Conservation (phyloP, 805 yeast genomes). For the Pichia cabralensis region DNA sequence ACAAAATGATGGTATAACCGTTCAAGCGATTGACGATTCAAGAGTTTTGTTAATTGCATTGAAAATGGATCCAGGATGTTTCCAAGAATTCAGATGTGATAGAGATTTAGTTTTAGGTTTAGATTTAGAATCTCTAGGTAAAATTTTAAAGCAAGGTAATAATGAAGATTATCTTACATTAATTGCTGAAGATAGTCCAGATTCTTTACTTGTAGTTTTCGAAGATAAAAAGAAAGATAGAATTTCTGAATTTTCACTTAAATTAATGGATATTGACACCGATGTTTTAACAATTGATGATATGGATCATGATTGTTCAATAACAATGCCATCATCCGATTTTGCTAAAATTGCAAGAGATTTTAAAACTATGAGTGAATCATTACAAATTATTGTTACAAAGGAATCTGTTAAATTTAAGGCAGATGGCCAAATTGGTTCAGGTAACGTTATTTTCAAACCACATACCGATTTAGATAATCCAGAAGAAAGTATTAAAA, state of each 20-base stretch:
- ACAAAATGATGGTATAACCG: constrained; percentile 78
- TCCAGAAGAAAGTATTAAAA: constrained; percentile 63
- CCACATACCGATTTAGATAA: constrained; percentile 75
- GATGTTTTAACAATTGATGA: constrained; percentile 92
- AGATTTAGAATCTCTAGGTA: constrained; percentile 78
- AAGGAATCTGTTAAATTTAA: constrained; percentile 87
- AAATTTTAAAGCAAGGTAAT: constrained; percentile 85
- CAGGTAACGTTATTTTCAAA: constrained; percentile 78
- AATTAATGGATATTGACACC: constrained; percentile 93
- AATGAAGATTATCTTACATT: constrained; percentile 81
- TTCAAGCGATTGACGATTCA: constrained; percentile 96
- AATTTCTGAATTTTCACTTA: constrained; percentile 82
- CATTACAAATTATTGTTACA: constrained; percentile 74
- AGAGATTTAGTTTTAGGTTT: constrained; percentile 85
- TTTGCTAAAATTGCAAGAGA: constrained; percentile 87
- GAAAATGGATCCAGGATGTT: constrained; percentile 79
- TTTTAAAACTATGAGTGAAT: constrained; percentile 76
- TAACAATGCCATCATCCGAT: constrained; percentile 81
- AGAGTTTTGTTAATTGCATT: constrained; percentile 87
- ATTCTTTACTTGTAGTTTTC: constrained; percentile 66
- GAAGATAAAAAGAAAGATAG: constrained; percentile 89
- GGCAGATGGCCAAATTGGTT: constrained; percentile 87
- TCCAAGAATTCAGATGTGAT: constrained; percentile 91
- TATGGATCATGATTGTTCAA: constrained; percentile 78
- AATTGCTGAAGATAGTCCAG: constrained; percentile 72